Evolutionary conservation across 352 stramenopile species (phyloP), one percentile per base, ranked within the genome.

Genomic region (Globisporangium paddicum): DNA sequence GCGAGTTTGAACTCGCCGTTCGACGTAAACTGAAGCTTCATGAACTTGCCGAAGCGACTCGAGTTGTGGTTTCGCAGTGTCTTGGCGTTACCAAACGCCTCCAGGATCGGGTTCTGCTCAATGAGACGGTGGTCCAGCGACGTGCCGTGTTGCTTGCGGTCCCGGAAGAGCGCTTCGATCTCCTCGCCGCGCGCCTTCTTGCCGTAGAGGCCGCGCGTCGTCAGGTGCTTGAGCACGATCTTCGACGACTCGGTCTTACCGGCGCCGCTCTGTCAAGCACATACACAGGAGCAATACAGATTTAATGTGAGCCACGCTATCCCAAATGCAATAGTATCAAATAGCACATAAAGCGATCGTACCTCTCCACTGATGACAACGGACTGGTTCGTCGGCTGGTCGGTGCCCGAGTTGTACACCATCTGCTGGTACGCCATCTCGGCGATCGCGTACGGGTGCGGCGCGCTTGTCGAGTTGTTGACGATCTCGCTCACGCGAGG

Each of bases 31-130:
- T 97, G 89, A 32, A 98, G 84, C 68, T 97, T 96, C 77, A 98
- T 97, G 56, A 96, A 97, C 77, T 98, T 98, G 62, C 94, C 94
- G 59, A 98, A 98, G 58, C 94, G 89, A 62, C 77, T 95, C 59
- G 90, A 98, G 79, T 98, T 98, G 85, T 93, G 73, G 75, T 98
- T 98, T 18, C 91, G 79, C 40, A 98, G 60, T 45, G 95, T 98
- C 72, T 96, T 95, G 56, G 91, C 93, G 68, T 98, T 98, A 60
- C 95, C 95, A 69, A 98, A 98, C 8, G 91, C 90, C 71, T 98
- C 95, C 16, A 98, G 66, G 51, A 98, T 97, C 54, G 93, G 93
- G 64, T 98, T 98, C 62, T 93, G 83, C 67, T 93, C 83, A 42
- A 95, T 95, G 41, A 95, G 62, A 38, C 86, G 79, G 57, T 89